Percentiles rank a stretch among this genome's conserved stretches.
phyloP scores from a whole-genome alignment of 73 alveolate species.

The Loxodes magnus region DNA sequence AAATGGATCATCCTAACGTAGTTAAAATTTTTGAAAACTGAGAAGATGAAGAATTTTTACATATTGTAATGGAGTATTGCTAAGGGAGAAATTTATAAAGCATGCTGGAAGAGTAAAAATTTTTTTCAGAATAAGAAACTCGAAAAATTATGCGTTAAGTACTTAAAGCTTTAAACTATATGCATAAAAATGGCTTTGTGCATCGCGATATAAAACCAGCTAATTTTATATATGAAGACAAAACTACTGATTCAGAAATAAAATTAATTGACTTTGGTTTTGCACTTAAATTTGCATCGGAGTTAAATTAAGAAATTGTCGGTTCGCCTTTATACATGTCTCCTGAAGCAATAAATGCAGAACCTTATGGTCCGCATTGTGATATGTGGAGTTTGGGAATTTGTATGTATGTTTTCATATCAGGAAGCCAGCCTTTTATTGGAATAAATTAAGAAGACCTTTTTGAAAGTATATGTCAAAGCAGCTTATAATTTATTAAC shows the following conservation, averaged over 20 bases:
- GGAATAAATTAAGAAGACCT: not conserved
- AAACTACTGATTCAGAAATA: no score
- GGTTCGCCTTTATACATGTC: conserved; percentile 96
- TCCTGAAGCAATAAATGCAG: conserved; percentile 26
- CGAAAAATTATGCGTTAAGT: no score
- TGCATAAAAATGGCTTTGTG: conserved; percentile 33
- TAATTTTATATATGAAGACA: conserved; percentile 21
- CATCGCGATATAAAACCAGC: conserved; percentile 64
- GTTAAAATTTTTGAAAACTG: conserved; percentile 20
- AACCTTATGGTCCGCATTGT: conserved; percentile 6
- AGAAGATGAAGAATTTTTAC: conserved; percentile 14
- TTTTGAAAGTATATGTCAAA: conserved; percentile 1
- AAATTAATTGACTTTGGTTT: no score
- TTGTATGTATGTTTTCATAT: conserved; percentile 1
- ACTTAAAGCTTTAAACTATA: conserved; percentile 13
- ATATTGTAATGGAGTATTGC: conserved; percentile 18
- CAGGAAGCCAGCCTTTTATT: conserved; percentile 8
- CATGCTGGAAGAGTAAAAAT: no score
- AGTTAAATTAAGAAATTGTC: no score
- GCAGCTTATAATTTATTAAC: no score
- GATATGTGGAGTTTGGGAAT: conserved; percentile 10
- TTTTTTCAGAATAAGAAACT: no score
- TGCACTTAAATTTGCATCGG: no score
- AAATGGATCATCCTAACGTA: conserved; percentile 23
- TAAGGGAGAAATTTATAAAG: no score